Base-by-base conservation (phyloP, 225 moss, liverwort and hornwort species). In the Sphagnum contortum region DNA sequence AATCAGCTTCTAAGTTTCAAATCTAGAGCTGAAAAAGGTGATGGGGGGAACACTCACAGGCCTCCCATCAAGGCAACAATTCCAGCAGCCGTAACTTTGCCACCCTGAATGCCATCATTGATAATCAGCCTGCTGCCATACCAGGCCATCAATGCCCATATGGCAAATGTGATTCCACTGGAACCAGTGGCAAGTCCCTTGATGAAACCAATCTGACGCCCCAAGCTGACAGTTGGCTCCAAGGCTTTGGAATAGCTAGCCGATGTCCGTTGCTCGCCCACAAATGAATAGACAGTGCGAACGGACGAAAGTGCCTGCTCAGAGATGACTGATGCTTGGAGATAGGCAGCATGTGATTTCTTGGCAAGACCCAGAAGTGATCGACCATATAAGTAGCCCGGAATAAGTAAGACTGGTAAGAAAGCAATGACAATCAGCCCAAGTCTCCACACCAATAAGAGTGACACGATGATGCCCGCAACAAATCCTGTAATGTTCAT, bases 91-190 rank as follows among this genome's bases (percentile, higher is more conserved):
- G 89, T 70, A 53, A 92, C 73, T 49, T 82, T 82, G 48, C 87
- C 92, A 9, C 92, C 92, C n/a, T 45, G 59, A 13, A 74, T 52
- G 9, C 79, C 82, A 0, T 59, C 64, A 8, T 80, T 8, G 1
- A 87, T 89, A 44, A 92, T 71, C 12, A 92, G 82, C 62, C 69
- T 66, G 72, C 87, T 79, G 49, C 91, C 91, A 74, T 89, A 87
- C 91, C 91, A 91, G 57, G 89, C 78, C 74, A 83, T 75, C 65
- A 91, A 80, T 44, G 80, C 92, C 92, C 92, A 92, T 12, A 83
- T 48, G 3, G 81, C 77, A 63, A 92, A 92, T 14, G 81, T 82
- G 57, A 92, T 66, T 48, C 92, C 92, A 46, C 77, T 84, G 0
- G 82, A 69, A 55, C 92, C 92, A 4, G 89, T 71, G 3, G 89